A percentile compares a stretch with the other conserved stretches of the same genome.
phyloP scores from a whole-genome alignment of 805 yeast species.

The Kluyveromyces lactis region DNA sequence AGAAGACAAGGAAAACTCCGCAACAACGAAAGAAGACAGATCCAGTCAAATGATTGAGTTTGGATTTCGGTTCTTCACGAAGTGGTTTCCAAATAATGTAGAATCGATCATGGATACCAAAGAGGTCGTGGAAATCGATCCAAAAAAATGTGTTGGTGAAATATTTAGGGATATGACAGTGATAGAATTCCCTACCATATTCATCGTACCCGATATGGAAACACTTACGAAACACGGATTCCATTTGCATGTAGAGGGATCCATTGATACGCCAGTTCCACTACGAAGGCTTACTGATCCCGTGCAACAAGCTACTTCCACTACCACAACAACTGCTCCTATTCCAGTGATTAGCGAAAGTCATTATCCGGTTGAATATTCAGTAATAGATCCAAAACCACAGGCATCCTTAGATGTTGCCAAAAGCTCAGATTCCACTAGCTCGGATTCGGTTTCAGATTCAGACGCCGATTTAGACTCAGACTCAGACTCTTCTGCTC shows the following conservation, averaged over 20 bases:
- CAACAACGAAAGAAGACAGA: constrained; percentile 9
- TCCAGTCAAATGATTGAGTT: constrained; percentile 9
- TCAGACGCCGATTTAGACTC: not conserved
- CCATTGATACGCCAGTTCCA: no score
- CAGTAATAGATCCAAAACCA: no score
- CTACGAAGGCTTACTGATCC: constrained; percentile 16
- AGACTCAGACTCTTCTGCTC: not conserved
- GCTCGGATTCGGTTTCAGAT: not conserved
- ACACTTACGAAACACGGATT: not conserved
- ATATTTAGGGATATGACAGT: constrained; percentile 50
- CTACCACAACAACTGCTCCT: no score
- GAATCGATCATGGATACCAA: constrained; percentile 26
- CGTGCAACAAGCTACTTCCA: constrained; percentile 19
- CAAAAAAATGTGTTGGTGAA: constrained; percentile 34
- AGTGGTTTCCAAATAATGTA: constrained; percentile 27
- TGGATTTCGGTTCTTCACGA: constrained; percentile 19
- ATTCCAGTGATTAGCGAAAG: no score
- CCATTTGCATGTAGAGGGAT: not conserved
- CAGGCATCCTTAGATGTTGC: no score
- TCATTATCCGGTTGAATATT: no score
- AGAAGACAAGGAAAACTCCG: constrained; percentile 7
- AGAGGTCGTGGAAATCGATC: constrained; percentile 33
- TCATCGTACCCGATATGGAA: constrained; percentile 24
- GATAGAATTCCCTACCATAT: constrained; percentile 71
- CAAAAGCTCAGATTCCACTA: no score